These are phyloP conservation scores for Delitschia confertaspora DNA, from an alignment of 495 filamentous ascomycete species.

Conservation along the genomic window DNA sequence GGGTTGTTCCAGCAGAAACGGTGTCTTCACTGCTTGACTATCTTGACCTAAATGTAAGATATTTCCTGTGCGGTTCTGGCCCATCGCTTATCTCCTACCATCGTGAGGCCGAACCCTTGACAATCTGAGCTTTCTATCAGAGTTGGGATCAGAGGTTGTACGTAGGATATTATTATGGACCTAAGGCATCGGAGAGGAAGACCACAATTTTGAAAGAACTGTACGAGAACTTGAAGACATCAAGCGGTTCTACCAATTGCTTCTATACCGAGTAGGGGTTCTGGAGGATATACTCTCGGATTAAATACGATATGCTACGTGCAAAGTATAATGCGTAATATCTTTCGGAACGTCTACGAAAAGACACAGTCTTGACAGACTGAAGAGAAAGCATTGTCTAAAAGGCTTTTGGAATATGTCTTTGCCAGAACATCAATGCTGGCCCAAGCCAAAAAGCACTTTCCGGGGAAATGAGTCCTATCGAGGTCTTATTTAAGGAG, in stretches of 20 bases:
- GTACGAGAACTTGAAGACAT: slow-evolving; percentile 56
- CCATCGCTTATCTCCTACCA: slow-evolving; percentile 30
- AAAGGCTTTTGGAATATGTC: slow-evolving; percentile 5
- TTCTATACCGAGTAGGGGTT: slow-evolving; percentile 49
- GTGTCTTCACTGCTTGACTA: slow-evolving; percentile 41
- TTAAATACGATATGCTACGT: slow-evolving; percentile 42
- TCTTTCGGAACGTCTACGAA: slow-evolving; percentile 45
- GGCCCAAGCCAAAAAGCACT: too few species aligned
- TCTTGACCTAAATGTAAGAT: slow-evolving; percentile 37
- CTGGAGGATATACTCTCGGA: slow-evolving; percentile 44
- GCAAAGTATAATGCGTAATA: slow-evolving; percentile 42
- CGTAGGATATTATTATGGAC: slow-evolving; percentile 16
- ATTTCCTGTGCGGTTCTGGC: slow-evolving; percentile 54
- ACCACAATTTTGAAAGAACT: slow-evolving; percentile 47
- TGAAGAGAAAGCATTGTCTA: neutral
- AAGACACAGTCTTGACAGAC: slow-evolving; percentile 39
- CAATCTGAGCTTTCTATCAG: slow-evolving; percentile 38
- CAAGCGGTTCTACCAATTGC: slow-evolving; percentile 52
- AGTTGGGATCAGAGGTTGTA: slow-evolving; percentile 46
- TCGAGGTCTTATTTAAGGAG: too few species aligned
- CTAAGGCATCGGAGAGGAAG: too few species aligned
- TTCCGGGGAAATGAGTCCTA: too few species aligned
- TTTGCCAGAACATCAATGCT: slow-evolving; percentile 2
- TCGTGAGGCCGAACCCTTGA: slow-evolving; percentile 8
- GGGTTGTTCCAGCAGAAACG: slow-evolving; percentile 41